phyloP scores from a whole-genome alignment of 1,284 basidiomycete genomes.

The Melampsora americana region DNA sequence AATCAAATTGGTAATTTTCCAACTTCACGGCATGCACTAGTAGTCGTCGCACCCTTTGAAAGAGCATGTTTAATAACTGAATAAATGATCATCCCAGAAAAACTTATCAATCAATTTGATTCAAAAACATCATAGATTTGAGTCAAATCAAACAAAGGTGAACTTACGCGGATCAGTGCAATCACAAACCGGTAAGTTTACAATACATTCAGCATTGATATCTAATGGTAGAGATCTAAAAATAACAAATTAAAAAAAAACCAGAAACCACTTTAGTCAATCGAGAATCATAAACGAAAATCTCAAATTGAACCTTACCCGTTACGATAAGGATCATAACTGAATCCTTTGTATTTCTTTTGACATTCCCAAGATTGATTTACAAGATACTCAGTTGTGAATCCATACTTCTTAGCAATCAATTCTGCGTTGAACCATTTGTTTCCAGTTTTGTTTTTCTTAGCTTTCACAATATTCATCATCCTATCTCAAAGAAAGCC shows the following conservation, averaged over 20 bases:
- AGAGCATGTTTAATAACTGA: conserved; percentile 19
- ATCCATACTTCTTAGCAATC: conserved; percentile 38
- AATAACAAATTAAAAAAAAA: not conserved
- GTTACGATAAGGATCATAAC: conserved; percentile 41
- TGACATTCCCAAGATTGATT: conserved; percentile 43
- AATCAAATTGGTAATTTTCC: conserved; percentile 42
- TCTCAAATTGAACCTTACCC: conserved; percentile 12
- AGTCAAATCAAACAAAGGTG: not conserved
- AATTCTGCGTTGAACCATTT: conserved; percentile 37
- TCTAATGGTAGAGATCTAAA: conserved; percentile 34
- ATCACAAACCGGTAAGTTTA: conserved; percentile 42
- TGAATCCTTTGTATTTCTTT: conserved; percentile 36
- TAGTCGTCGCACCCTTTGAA: conserved; percentile 31
- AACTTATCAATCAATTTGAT: no score
- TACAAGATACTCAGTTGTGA: conserved; percentile 42
- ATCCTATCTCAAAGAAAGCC: not conserved
- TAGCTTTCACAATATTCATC: conserved; percentile 44
- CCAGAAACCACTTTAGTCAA: not conserved
- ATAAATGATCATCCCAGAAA: not conserved
- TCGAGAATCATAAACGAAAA: not conserved
- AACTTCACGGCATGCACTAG: conserved; percentile 36
- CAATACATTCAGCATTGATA: conserved; percentile 34
- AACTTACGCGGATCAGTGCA: conserved; percentile 38
- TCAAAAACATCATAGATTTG: not conserved
- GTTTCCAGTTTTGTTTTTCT: conserved; percentile 37